phyloP scores from a whole-genome alignment of 1,284 basidiomycete genomes.

The Pterulicium gracile region DNA sequence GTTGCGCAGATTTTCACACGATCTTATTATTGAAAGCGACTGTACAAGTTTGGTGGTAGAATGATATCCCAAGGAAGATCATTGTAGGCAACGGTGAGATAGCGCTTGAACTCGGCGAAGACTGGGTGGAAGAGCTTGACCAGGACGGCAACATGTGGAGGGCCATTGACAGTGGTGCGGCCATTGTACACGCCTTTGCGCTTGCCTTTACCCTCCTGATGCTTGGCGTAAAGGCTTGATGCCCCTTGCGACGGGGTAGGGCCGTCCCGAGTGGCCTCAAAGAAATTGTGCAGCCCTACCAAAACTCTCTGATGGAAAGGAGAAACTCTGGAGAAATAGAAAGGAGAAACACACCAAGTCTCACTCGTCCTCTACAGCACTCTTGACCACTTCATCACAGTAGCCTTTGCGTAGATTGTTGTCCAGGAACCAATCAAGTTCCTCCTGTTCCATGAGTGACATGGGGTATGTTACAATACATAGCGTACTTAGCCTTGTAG shows the following conservation, averaged over 20 bases:
- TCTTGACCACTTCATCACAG: too few species aligned
- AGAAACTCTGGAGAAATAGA: too few species aligned
- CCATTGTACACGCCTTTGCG: constrained; percentile 1
- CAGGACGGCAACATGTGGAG: neutral
- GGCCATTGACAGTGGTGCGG: neutral
- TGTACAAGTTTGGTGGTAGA: neutral
- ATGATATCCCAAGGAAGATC: neutral
- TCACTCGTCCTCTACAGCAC: too few species aligned
- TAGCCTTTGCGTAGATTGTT: too few species aligned
- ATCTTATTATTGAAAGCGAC: neutral
- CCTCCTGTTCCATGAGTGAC: too few species aligned
- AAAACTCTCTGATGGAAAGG: too few species aligned
- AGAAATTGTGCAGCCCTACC: neutral
- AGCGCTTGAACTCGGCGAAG: neutral
- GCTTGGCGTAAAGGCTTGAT: neutral
- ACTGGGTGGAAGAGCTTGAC: neutral
- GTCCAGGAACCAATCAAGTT: too few species aligned
- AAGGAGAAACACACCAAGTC: too few species aligned
- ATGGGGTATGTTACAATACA: too few species aligned
- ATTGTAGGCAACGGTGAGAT: neutral
- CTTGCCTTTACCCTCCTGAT: neutral
- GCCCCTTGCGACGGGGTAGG: neutral
- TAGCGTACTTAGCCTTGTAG: too few species aligned
- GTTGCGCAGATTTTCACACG: neutral
- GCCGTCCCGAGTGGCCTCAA: neutral